Conservation (phyloP, 2,329 filamentous ascomycete genomes). For the Coniochaeta ligniaria region DNA sequence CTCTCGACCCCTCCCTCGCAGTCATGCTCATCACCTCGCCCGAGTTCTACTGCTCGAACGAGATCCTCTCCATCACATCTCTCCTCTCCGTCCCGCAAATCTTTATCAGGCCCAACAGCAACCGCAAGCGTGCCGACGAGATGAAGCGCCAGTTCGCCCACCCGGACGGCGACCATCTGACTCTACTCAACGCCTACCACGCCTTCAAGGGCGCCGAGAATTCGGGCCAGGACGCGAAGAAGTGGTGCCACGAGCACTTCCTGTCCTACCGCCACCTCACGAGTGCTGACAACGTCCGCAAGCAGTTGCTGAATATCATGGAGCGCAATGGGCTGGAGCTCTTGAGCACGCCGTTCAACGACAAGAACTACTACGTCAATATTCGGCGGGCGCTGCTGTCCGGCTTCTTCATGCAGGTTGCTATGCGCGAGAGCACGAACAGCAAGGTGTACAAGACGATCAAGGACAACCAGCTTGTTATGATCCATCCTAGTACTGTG, state of each 20-base stretch:
- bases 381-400: conserved; percentile 87
- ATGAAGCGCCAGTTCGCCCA: conserved; percentile 96
- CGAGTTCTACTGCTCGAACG: conserved; percentile 98
- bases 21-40: conserved; percentile 98
- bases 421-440: conserved; percentile 73
- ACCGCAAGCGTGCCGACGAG: conserved; percentile 87
- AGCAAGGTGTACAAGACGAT: conserved; percentile 92
- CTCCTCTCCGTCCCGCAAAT: conserved; percentile 91
- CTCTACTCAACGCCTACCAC: conserved; percentile 95
- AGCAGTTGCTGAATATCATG: conserved; percentile 94
- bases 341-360: conserved; percentile 79
- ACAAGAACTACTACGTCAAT: conserved; percentile 98
- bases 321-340: conserved; percentile 83
- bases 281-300: conserved; percentile 88
- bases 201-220: conserved; percentile 77
- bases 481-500: conserved; percentile 90
- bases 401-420: conserved; percentile 99
- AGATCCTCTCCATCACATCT: conserved; percentile 91
- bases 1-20: conserved; percentile 84
- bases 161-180: conserved; percentile 89
- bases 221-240: conserved; percentile 63
- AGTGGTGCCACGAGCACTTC: conserved; percentile 98
- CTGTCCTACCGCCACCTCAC: conserved; percentile 81
- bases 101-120: conserved; percentile 79
- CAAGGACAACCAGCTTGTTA: conserved; percentile 91